phyloP scores from a whole-genome alignment of 169 alveolate genomes.

The Eimeria praecox region DNA sequence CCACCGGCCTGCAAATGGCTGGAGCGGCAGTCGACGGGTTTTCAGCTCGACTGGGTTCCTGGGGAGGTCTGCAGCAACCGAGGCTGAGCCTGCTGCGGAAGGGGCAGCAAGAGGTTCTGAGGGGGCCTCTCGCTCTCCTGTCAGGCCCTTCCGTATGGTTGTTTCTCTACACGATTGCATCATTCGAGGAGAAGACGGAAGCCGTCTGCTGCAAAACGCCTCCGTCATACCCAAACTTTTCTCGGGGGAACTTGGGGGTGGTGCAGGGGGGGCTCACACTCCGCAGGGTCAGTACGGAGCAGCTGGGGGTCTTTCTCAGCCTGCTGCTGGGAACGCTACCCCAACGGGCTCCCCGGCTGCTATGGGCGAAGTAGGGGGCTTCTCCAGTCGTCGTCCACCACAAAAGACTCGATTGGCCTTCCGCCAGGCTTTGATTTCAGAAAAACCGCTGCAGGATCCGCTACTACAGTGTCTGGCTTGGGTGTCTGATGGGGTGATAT shows the following conservation, averaged over 20 bases:
- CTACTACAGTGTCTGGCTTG: slow-evolving; percentile 38
- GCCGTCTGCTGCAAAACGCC: slow-evolving; percentile 45
- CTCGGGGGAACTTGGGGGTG: not conserved
- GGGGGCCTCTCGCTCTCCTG: not conserved
- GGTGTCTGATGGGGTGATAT: slow-evolving; percentile 44
- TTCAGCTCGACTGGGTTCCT: slow-evolving; percentile 10
- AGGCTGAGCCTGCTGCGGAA: not conserved
- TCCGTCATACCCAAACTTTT: slow-evolving; percentile 48
- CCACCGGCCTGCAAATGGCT: slow-evolving; percentile 10
- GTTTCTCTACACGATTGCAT: slow-evolving; percentile 27
- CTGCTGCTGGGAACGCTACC: slow-evolving; percentile 39
- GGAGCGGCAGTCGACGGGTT: not conserved
- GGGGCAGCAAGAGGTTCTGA: not conserved
- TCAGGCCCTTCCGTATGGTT: slow-evolving; percentile 45
- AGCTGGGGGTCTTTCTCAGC: slow-evolving; percentile 4
- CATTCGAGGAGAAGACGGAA: slow-evolving; percentile 45
- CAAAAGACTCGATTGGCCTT: slow-evolving; percentile 5
- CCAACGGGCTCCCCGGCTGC: slow-evolving; percentile 3
- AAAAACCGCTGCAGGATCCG: slow-evolving; percentile 30
- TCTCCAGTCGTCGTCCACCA: slow-evolving; percentile 5
- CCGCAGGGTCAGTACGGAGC: slow-evolving; percentile 33
- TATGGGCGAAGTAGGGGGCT: not conserved
- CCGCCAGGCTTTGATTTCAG: slow-evolving; percentile 38
- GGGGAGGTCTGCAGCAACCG: not conserved
- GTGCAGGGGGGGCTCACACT: slow-evolving; percentile 11